Evolutionary conservation across 2,329 filamentous ascomycete genomes (phyloP).

Genomic region (Berkeleyomyces basicola): DNA sequence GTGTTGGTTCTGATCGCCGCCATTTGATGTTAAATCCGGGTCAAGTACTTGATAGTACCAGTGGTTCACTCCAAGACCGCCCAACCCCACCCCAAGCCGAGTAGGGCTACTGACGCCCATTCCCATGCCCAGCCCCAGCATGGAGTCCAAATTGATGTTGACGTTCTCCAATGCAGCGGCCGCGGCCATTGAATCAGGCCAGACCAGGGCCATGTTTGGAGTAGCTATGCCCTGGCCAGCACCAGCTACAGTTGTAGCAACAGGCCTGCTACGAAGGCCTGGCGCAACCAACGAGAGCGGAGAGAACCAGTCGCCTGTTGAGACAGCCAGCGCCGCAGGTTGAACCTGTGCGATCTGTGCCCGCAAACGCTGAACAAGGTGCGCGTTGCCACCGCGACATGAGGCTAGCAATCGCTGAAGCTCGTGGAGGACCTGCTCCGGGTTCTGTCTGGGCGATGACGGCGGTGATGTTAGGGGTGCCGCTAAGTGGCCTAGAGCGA

Average conservation of each 20-base stretch:
- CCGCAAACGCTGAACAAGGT: constrained; percentile 23
- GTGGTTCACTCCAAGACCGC: not conserved
- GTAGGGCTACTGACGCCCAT: not conserved
- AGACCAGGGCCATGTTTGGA: not conserved
- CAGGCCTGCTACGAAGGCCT: not conserved
- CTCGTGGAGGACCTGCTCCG: constrained; percentile 23
- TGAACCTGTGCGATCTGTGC: constrained; percentile 17
- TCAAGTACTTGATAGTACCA: constrained; percentile 2
- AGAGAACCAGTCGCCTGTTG: not conserved
- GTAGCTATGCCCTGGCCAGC: not conserved
- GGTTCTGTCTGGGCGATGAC: constrained; percentile 18
- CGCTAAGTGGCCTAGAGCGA: not conserved
- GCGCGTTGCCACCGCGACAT: constrained; percentile 27
- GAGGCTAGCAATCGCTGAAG: constrained; percentile 26
- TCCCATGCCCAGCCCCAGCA: constrained; percentile 2
- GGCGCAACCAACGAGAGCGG: not conserved
- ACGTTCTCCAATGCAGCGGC: constrained; percentile 1
- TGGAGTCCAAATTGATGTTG: not conserved
- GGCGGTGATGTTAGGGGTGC: not conserved
- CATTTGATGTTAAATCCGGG: not conserved
- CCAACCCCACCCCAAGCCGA: not conserved
- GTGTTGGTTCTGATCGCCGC: not conserved
- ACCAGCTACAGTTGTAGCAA: not conserved
- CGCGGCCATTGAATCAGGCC: not conserved
- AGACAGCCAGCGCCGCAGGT: not conserved